These are phyloP conservation scores for Epicoccum sorghinum DNA, from an alignment of 2,329 filamentous ascomycete genomes.

Conservation along the genomic window DNA sequence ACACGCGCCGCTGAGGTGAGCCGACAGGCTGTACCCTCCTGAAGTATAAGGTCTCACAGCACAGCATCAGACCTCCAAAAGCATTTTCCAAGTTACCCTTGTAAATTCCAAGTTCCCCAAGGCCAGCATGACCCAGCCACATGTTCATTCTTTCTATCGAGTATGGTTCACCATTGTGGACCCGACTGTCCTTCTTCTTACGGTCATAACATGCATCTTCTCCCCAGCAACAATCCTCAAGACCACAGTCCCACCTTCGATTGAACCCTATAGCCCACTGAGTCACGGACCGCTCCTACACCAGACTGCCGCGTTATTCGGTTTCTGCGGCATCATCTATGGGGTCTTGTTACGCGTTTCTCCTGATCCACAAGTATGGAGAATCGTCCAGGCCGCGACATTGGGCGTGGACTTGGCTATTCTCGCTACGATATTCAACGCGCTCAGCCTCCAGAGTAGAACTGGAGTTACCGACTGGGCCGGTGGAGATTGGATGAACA, in stretches of 20 bases:
- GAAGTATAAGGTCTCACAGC: not conserved
- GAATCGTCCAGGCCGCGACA: constrained; percentile 15
- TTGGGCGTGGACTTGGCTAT: constrained; percentile 14
- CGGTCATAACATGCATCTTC: constrained; percentile 14
- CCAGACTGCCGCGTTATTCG: constrained; percentile 12
- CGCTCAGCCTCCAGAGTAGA: constrained; percentile 2
- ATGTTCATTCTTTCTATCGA: constrained; percentile 16
- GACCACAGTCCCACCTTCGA: constrained; percentile 3
- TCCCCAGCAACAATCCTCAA: constrained; percentile 4
- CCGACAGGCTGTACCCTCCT: not conserved
- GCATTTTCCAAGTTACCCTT: no score
- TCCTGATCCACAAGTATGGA: constrained; percentile 16
- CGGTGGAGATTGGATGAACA: constrained; percentile 15
- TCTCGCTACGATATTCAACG: constrained; percentile 1
- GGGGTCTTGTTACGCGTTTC: constrained; percentile 14
- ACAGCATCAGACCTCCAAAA: no score
- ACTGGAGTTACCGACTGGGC: not conserved
- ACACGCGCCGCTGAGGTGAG: no score
- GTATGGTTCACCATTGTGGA: constrained; percentile 22
- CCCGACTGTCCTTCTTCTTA: constrained; percentile 17
- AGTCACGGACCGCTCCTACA: constrained; percentile 12
- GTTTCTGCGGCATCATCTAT: constrained; percentile 14
- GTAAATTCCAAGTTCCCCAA: no score
- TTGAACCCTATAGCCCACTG: constrained; percentile 2
- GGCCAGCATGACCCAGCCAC: constrained; percentile 11